Evolutionary conservation across 331 rosid species (phyloP).

Genomic region (Rhamnella rubrinervis): DNA sequence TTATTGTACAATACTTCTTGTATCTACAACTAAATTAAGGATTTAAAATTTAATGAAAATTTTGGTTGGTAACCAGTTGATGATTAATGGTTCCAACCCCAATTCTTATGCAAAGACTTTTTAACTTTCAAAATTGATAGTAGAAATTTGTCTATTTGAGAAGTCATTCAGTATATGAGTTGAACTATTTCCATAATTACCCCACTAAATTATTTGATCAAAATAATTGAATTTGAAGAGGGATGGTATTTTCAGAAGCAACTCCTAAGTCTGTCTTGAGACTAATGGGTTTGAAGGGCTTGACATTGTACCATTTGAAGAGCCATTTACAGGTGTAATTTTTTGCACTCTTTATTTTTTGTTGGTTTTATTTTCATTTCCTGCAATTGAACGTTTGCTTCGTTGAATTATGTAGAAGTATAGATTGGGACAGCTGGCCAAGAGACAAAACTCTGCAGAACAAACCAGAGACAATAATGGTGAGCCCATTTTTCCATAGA

Average conservation of each 20-base stretch:
- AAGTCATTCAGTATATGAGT: too few relatives aligned
- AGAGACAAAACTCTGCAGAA: constrained; percentile 48
- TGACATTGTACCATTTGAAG: constrained; percentile 95
- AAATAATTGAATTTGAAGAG: neutral
- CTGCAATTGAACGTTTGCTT: neutral
- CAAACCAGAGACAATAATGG: constrained; percentile 52
- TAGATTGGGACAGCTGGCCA: constrained; percentile 75
- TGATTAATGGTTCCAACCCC: too few relatives aligned
- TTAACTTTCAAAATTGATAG: neutral
- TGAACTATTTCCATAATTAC: too few relatives aligned
- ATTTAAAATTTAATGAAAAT: too few relatives aligned
- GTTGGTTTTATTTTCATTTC: neutral
- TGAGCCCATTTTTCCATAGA: constrained; percentile 25
- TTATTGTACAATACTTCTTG: too few relatives aligned
- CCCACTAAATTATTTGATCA: too few relatives aligned
- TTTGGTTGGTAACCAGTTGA: too few relatives aligned
- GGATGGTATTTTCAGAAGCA: constrained; percentile 61
- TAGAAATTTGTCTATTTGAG: too few relatives aligned
- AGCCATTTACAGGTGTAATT: constrained; percentile 87
- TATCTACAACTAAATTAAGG: too few relatives aligned
- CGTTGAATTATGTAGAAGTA: constrained; percentile 56
- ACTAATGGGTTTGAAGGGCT: constrained; percentile 91
- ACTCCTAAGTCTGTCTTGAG: constrained; percentile 91
- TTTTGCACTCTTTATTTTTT: neutral
- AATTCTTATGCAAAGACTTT: neutral